A percentile compares a stretch with the other conserved stretches of the same genome.
phyloP scores from a whole-genome alignment of 179 eudicot species.

The Beta lomatogona region DNA sequence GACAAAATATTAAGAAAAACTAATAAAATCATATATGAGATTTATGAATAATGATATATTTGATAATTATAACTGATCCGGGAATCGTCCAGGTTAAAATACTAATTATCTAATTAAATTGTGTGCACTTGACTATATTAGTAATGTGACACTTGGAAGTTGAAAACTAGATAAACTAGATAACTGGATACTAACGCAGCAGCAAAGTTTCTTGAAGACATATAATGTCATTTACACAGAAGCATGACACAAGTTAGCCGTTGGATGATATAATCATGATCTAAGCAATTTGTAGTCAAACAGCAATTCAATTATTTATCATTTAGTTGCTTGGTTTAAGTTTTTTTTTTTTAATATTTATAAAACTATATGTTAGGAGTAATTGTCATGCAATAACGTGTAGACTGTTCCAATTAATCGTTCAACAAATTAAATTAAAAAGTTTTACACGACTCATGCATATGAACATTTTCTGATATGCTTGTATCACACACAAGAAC shows the following conservation, averaged over 20 bases:
- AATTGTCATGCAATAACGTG: slow-evolving; percentile 13
- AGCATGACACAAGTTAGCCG: slow-evolving; percentile 26
- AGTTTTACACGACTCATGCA: neutral
- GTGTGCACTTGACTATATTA: neutral
- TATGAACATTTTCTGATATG: neutral
- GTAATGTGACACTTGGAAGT: too few relatives aligned
- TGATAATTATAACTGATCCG: too few relatives aligned
- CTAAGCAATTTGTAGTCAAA: neutral
- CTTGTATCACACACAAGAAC: neutral
- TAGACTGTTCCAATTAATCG: slow-evolving; percentile 2
- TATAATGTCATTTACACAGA: slow-evolving; percentile 27
- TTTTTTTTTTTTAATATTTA: neutral
- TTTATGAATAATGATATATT: too few relatives aligned
- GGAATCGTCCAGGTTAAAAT: too few relatives aligned
- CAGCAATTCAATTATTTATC: too few relatives aligned
- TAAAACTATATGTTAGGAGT: neutral
- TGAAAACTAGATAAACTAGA: neutral
- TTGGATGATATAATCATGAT: slow-evolving; percentile 16
- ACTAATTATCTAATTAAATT: neutral
- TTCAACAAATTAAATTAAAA: neutral
- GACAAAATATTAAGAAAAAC: too few relatives aligned
- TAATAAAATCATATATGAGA: too few relatives aligned
- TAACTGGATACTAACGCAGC: neutral
- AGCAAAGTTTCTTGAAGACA: neutral
- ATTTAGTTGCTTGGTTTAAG: neutral